These are phyloP conservation scores for Syncephalastrum racemosum DNA, from an alignment of 371 early-diverging fungal genomes.

Conservation along the genomic window DNA sequence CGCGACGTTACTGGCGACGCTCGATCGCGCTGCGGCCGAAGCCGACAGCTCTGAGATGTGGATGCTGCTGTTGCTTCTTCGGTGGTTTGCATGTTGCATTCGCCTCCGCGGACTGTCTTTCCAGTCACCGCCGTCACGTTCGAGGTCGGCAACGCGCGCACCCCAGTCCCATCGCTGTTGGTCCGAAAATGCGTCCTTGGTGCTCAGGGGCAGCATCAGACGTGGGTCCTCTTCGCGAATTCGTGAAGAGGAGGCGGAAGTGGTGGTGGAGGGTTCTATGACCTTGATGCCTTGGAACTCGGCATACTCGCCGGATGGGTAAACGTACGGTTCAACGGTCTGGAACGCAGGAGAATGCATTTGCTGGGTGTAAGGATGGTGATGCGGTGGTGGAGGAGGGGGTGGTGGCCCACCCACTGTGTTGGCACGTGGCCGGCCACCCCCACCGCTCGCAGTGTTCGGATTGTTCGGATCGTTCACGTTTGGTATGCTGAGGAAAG, in stretches of 20 bases:
- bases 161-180: slow-evolving; percentile 15
- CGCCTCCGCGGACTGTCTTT: slow-evolving; percentile 4
- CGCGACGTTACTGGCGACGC: slow-evolving; percentile 25
- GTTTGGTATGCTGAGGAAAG: too few relatives aligned
- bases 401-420: slow-evolving; percentile 44
- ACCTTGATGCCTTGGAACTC: slow-evolving; percentile 14
- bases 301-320: slow-evolving; percentile 2
- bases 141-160: slow-evolving; percentile 16
- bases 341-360: neutral
- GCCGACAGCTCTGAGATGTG: slow-evolving; percentile 27
- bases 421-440: slow-evolving; percentile 41
- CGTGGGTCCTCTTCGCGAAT: neutral
- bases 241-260: neutral
- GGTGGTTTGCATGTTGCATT: slow-evolving; percentile 15
- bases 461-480: neutral
- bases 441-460: neutral
- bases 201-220: slow-evolving; percentile 8
- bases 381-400: slow-evolving; percentile 5
- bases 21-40: slow-evolving; percentile 16
- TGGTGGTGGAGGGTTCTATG: neutral
- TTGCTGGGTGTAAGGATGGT: slow-evolving; percentile 1
- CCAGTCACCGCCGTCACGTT: slow-evolving; percentile 22
- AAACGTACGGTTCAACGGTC: too few relatives aligned
- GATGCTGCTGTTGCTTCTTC: slow-evolving; percentile 37
- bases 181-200: neutral